Evolutionary conservation across 169 alveolate genomes (phyloP).

Genomic region (Eimeria zaria): DNA sequence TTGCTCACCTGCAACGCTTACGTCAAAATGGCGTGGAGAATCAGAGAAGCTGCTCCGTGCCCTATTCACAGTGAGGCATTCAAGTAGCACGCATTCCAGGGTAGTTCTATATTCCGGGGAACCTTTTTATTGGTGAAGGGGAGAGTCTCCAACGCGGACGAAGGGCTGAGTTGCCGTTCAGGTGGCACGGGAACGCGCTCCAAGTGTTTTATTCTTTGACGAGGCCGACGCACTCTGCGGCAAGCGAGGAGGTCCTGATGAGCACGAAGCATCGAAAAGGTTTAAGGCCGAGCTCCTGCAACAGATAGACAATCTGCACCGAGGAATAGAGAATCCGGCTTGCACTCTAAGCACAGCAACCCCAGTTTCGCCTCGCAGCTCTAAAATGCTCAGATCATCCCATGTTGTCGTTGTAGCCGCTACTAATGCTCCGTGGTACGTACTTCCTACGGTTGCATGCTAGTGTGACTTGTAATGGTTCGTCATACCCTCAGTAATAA

Average conservation of each 20-base stretch:
- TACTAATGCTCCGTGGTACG: constrained; percentile 85
- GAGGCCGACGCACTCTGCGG: constrained; percentile 96
- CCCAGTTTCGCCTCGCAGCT: neutral
- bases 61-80: constrained; percentile 35
- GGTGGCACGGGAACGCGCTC: constrained; percentile 96
- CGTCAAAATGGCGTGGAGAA: constrained; percentile 97
- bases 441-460: neutral
- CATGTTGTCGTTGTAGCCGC: constrained; percentile 87
- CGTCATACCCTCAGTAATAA: neutral
- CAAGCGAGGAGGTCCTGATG: constrained; percentile 92
- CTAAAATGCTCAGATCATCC: neutral
- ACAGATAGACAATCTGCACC: constrained; percentile 95
- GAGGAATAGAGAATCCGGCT: neutral
- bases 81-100: neutral
- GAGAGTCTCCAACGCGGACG: neutral
- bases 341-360: neutral
- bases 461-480: neutral
- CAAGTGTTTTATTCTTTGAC: constrained; percentile 97
- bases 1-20: constrained; percentile 95
- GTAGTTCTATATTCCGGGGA: too few species aligned
- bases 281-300: constrained; percentile 95
- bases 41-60: constrained; percentile 95
- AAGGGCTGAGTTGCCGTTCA: constrained; percentile 84
- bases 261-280: constrained; percentile 95
- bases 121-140: neutral